Conservation (phyloP, 2,329 filamentous ascomycete species). For the Ceratocystis ficicola region DNA sequence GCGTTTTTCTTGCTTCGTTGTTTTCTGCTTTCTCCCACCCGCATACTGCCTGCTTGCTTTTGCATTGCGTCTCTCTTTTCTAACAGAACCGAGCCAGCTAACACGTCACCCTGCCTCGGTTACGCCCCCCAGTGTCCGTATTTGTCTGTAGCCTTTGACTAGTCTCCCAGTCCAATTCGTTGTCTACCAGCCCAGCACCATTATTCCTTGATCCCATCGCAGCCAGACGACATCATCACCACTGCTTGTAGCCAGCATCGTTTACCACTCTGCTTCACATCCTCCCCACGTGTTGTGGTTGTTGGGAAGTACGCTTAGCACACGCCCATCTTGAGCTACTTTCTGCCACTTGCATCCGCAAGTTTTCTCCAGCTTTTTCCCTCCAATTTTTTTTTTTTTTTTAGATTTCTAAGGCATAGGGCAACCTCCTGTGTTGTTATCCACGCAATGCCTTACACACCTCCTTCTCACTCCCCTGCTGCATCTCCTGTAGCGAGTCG, state of each 20-base stretch:
- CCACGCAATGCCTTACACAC: conserved; percentile 68
- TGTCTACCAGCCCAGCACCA: neutral
- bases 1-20: neutral
- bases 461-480: conserved; percentile 56
- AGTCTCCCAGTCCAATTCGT: neutral
- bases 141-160: conserved; percentile 1
- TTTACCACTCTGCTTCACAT: neutral
- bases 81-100: conserved; percentile 20
- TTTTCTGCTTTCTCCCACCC: conserved; percentile 9
- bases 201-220: neutral
- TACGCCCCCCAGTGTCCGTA: conserved; percentile 17
- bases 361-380: neutral
- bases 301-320: neutral
- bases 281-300: neutral
- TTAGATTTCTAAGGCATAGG: conserved; percentile 3
- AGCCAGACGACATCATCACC: neutral
- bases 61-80: conserved; percentile 20
- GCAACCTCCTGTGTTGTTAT: conserved; percentile 2
- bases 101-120: conserved; percentile 22
- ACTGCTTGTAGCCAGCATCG: neutral
- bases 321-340: neutral
- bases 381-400: neutral
- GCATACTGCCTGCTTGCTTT: conserved; percentile 11
- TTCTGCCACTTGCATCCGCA: neutral
- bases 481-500: conserved; percentile 48